Percentiles rank a stretch among this genome's conserved stretches.
These are phyloP conservation scores for Rhinocladiella similis DNA, from an alignment of 2,329 filamentous ascomycete genomes.

Conservation along the genomic window DNA sequence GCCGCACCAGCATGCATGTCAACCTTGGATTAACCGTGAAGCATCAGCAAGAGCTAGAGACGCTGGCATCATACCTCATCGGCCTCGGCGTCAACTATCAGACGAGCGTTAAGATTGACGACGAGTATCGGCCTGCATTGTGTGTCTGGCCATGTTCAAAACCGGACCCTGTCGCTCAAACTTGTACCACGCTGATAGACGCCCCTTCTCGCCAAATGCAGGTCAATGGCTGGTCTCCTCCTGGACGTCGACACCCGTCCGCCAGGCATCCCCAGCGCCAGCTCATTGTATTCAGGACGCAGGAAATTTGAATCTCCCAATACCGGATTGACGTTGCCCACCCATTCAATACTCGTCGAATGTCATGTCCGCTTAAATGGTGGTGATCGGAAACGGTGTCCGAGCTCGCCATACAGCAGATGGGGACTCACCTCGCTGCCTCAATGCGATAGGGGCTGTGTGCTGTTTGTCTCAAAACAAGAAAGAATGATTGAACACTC, in stretches of 20 bases:
- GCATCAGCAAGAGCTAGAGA: neutral
- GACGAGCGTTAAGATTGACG: too few species aligned
- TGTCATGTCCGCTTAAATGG: neutral
- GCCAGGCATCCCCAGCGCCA: neutral
- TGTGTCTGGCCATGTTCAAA: neutral
- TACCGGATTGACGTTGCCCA: neutral
- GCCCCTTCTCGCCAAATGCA: neutral
- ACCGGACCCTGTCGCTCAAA: neutral
- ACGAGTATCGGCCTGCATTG: neutral
- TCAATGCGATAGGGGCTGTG: too few species aligned
- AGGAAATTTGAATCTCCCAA: neutral
- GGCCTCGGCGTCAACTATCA: too few species aligned
- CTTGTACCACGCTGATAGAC: neutral
- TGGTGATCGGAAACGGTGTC: neutral
- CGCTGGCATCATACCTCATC: neutral
- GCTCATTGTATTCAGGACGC: neutral
- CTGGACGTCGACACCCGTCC: too few species aligned
- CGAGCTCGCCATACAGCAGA: neutral
- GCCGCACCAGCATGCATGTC: neutral
- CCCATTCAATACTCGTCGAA: neutral
- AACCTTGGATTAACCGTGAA: neutral
- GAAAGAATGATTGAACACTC: too few species aligned
- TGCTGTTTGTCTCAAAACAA: too few species aligned
- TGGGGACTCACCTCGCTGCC: too few species aligned
- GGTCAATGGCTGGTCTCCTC: neutral